Percentiles rank a stretch among this genome's conserved stretches.
Evolutionary conservation across 257 asterid species (phyloP).

Genomic region (Fraxinus anomala): DNA sequence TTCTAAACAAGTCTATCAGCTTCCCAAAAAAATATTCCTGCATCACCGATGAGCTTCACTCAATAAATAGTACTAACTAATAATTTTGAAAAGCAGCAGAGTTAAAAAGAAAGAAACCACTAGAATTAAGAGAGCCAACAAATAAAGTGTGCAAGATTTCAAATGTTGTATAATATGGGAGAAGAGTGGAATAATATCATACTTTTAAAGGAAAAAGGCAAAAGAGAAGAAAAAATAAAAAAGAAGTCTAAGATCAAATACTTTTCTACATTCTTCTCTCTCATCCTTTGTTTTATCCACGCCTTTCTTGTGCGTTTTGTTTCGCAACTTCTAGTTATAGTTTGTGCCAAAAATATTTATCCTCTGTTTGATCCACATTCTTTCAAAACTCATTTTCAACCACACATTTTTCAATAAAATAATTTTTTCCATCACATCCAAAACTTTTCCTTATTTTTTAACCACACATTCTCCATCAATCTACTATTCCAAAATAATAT

Average conservation of each 20-base stretch:
- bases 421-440: too few species aligned
- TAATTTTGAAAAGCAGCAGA: conserved; percentile 20
- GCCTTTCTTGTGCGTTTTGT: background rate
- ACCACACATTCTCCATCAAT: too few species aligned
- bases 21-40: conserved; percentile 80
- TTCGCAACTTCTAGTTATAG: background rate
- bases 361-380: too few species aligned
- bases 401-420: too few species aligned
- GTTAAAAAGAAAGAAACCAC: conserved; percentile 9
- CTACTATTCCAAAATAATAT: too few species aligned
- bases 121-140: conserved; percentile 7
- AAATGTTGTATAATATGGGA: background rate
- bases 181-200: background rate
- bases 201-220: conserved; percentile 6
- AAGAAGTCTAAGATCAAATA: background rate
- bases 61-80: conserved; percentile 26
- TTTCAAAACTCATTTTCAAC: too few species aligned
- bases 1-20: conserved; percentile 72
- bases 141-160: background rate
- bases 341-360: background rate
- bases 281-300: background rate
- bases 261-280: background rate
- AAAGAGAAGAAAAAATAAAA: background rate
- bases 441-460: too few species aligned
- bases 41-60: conserved; percentile 36